Percentiles rank a stretch among this genome's conserved stretches.
Evolutionary conservation across 192 early-diverging fungal genomes (phyloP).

Genomic region (Linnemannia exigua): DNA sequence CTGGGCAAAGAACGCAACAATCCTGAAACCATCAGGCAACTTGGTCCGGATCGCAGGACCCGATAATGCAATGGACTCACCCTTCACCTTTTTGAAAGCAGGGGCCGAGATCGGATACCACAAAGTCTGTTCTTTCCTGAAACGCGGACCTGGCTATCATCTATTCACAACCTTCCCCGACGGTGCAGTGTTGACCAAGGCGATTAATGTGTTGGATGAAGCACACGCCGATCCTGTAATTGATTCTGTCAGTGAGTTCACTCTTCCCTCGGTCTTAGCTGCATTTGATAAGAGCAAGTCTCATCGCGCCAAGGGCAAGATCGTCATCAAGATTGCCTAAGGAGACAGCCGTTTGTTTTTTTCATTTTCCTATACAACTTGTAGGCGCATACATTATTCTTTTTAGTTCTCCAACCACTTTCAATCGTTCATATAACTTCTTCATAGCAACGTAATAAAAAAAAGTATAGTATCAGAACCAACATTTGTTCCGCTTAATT

Average conservation of each 20-base stretch:
- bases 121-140: conserved; percentile 22
- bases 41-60: conserved; percentile 24
- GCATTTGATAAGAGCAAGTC: conserved; percentile 35
- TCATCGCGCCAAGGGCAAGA: conserved; percentile 32
- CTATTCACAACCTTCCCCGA: conserved; percentile 25
- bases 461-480: background rate
- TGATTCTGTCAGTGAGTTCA: conserved; percentile 31
- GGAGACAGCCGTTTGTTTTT: background rate
- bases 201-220: conserved; percentile 19
- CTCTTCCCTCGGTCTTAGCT: conserved; percentile 15
- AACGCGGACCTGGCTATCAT: conserved; percentile 34
- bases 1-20: conserved; percentile 29
- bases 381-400: background rate
- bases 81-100: background rate
- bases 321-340: conserved; percentile 34
- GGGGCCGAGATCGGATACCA: conserved; percentile 6
- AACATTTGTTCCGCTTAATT: background rate
- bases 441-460: background rate
- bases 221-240: conserved; percentile 25
- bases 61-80: conserved; percentile 7
- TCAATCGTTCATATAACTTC: background rate
- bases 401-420: background rate
- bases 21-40: conserved; percentile 32
- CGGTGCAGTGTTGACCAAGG: conserved; percentile 21
- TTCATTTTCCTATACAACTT: too few relatives aligned